phyloP scores from a whole-genome alignment of 306 rosid species.

The Nissolia schottii region DNA sequence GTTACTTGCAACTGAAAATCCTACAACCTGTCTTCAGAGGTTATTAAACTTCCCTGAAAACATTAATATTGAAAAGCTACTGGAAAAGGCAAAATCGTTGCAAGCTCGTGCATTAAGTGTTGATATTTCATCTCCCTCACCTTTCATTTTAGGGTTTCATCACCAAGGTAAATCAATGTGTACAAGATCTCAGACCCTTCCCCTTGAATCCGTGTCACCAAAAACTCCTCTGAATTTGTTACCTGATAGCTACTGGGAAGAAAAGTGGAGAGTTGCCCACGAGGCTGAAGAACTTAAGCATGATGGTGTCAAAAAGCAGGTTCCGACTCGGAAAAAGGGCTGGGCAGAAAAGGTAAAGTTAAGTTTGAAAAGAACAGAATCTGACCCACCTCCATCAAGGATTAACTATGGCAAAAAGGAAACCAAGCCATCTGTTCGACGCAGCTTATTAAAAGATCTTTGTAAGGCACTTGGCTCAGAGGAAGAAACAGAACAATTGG shows the following conservation, averaged over 20 bases:
- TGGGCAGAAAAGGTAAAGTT: conserved; percentile 83
- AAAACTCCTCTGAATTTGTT: conserved; percentile 54
- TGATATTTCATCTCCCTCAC: conserved; percentile 50
- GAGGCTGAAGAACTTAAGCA: conserved; percentile 64
- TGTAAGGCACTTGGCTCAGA: conserved; percentile 60
- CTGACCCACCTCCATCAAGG: conserved; percentile 63
- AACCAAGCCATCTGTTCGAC: conserved; percentile 58
- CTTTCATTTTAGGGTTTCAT: conserved; percentile 32
- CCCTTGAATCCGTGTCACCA: conserved; percentile 58
- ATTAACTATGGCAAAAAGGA: conserved; percentile 42
- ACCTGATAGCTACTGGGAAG: conserved; percentile 97
- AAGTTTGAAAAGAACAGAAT: conserved; percentile 62
- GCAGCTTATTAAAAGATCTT: conserved; percentile 76
- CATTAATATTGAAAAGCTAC: conserved; percentile 55
- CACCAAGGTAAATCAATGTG: conserved; percentile 37
- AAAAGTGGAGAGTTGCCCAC: conserved; percentile 90
- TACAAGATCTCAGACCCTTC: conserved; percentile 46
- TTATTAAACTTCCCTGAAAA: conserved; percentile 74
- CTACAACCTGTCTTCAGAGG: conserved; percentile 92
- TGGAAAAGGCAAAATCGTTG: conserved; percentile 83
- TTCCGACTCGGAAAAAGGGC: conserved; percentile 61
- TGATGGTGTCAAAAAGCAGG: conserved; percentile 37
- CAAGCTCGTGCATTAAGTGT: conserved; percentile 61
- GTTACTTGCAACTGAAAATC: conserved; percentile 87
- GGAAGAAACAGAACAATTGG: conserved; percentile 40